Evolutionary conservation across 352 stramenopile species (phyloP).

Genomic region (Elongisporangium anandrum): DNA sequence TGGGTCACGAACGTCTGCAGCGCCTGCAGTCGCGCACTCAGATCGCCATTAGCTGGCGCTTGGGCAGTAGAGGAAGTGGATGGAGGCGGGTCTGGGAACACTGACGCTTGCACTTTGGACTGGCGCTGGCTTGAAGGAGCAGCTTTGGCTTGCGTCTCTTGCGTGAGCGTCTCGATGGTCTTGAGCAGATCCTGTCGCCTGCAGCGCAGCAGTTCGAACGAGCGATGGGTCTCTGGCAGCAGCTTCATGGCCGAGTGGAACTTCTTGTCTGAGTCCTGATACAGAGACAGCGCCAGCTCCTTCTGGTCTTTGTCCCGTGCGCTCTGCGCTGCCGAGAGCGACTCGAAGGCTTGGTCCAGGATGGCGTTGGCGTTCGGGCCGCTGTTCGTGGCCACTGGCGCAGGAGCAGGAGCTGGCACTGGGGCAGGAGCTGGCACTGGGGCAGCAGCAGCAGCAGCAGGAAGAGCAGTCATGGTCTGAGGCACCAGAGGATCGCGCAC

Average conservation of each 20-base stretch:
- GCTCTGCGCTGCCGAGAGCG: conserved; percentile 28
- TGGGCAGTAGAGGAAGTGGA: not conserved
- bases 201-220: conserved; percentile 22
- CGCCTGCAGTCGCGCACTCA: conserved; percentile 31
- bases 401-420: not conserved
- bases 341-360: conserved; percentile 35
- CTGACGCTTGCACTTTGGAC: not conserved
- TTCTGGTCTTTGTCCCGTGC: conserved; percentile 1
- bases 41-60: conserved; percentile 7
- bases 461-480: not conserved
- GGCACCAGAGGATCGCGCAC: not conserved
- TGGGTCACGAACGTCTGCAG: conserved; percentile 33
- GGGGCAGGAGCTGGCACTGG: not conserved
- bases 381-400: not conserved
- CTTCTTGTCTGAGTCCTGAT: conserved; percentile 22
- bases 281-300: conserved; percentile 18
- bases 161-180: conserved; percentile 19
- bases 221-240: conserved; percentile 29
- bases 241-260: conserved; percentile 30
- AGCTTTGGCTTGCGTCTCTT: not conserved
- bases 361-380: not conserved
- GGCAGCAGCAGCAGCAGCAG: not conserved
- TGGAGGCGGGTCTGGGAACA: conserved; percentile 1
- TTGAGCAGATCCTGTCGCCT: conserved; percentile 28
- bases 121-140: not conserved